Evolutionary conservation across 2,329 filamentous ascomycete genomes (phyloP).

Genomic region (Fusarium liriodendri): DNA sequence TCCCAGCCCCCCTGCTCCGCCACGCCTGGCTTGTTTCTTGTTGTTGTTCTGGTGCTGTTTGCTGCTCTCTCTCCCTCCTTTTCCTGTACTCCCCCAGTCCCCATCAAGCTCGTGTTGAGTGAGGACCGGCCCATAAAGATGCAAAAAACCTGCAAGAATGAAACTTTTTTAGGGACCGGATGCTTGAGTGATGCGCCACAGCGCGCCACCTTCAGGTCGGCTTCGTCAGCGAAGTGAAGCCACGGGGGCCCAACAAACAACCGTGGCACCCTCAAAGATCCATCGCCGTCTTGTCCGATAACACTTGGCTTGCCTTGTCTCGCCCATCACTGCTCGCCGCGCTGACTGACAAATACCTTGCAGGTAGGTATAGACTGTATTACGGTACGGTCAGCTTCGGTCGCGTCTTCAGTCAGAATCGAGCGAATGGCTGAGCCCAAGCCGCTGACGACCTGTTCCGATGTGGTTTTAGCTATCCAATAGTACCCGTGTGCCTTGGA

Average conservation of each 20-base stretch:
- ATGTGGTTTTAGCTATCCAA: slow-evolving; percentile 20
- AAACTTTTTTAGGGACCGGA: slow-evolving; percentile 11
- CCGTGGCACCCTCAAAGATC: slow-evolving; percentile 9
- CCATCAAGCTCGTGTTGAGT: slow-evolving; percentile 27
- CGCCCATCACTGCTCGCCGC: not conserved
- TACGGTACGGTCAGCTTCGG: not conserved
- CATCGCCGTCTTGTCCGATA: slow-evolving; percentile 5
- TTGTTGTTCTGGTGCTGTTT: not conserved
- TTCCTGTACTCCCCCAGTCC: slow-evolving; percentile 13
- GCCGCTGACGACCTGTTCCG: slow-evolving; percentile 5
- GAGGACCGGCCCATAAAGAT: slow-evolving; percentile 14
- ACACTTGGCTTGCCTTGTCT: not conserved
- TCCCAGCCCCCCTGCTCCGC: slow-evolving; percentile 30
- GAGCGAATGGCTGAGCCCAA: not conserved
- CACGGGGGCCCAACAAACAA: slow-evolving; percentile 18
- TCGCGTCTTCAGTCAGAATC: slow-evolving; percentile 5
- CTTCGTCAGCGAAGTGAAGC: slow-evolving; percentile 31
- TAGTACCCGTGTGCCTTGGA: slow-evolving; percentile 10
- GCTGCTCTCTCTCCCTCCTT: slow-evolving; percentile 4
- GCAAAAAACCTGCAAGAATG: slow-evolving; percentile 18
- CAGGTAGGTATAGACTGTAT: not conserved
- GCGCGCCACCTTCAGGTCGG: slow-evolving; percentile 35
- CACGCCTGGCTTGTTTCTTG: slow-evolving; percentile 26
- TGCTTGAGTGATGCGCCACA: slow-evolving; percentile 32
- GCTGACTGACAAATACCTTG: slow-evolving; percentile 6